Evolutionary conservation across 768 basidiomycete species (phyloP), one percentile per base, ranked within the genome.

Genomic region (Dioszegia crocea): DNA sequence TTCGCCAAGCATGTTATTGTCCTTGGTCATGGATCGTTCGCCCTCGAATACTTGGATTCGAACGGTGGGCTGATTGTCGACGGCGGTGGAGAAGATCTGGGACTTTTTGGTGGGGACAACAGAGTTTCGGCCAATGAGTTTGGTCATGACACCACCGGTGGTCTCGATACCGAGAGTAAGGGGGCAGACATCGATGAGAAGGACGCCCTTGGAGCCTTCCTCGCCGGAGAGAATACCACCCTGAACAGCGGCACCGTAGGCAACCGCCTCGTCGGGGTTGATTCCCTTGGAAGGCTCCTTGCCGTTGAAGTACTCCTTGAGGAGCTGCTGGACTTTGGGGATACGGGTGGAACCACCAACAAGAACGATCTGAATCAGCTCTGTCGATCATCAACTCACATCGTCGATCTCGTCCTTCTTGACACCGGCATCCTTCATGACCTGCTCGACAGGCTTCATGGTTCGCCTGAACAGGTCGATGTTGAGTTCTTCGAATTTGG

Each of bases 391-490:
- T 54, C 21, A 3, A 77, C 80, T 39, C 44, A 87, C 88, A 80
- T 98, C 93, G 64, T 93, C 85, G 52, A 99, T 80, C 64, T 91
- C 88, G 70, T 97, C 94, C 84, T 98, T 99, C 86, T 93, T 94
- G 76, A 98, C 87, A 68, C 88, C 88, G 64, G 94, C 88, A 73
- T 98, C 94, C 86, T 96, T 96, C 70, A 98, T 82, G 21, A 98
- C 94, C 79, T 97, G 94, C 79, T 97, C 93, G 62, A 98, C 94
- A 63, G 94, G 94, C 82, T 93, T 93, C 90, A 98, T 91, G 31
- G 94, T 99, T 85, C 94, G 94, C 74, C 94, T 84, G 88, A 99
- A 99, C 52, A 98, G 85, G 73, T 99, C 94, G 82, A 96, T 88
- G 85, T 94, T 96, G 66, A 97, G 83, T 78, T 98, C 93, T 79